phyloP scores from a whole-genome alignment of 345 rosid genomes.

The Gossypium thurberi region DNA sequence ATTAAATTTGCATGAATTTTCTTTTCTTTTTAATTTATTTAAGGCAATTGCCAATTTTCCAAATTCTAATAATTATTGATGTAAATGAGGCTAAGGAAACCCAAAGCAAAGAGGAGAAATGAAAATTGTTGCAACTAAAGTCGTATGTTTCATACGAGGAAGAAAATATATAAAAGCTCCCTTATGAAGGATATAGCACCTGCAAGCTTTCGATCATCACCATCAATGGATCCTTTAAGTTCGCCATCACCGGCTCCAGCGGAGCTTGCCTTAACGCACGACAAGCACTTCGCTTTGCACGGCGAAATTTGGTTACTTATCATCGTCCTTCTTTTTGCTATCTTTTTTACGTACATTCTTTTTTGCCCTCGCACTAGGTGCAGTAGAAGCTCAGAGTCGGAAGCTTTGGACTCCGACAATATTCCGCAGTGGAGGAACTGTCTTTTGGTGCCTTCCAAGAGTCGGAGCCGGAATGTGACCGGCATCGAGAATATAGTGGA shows the following conservation, averaged over 20 bases:
- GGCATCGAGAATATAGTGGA: too few relatives aligned
- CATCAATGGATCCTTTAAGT: not conserved
- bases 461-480: not conserved
- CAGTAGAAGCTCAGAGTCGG: not conserved
- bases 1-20: not conserved
- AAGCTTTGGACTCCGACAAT: not conserved
- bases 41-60: not conserved
- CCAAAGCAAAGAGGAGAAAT: not conserved
- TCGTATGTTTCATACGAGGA: conserved; percentile 6
- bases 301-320: conserved; percentile 1
- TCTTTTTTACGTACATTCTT: conserved; percentile 5
- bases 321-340: not conserved
- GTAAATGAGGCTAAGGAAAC: conserved; percentile 1
- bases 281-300: conserved; percentile 12
- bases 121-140: not conserved
- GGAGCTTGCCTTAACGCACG: not conserved
- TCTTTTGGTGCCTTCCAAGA: not conserved
- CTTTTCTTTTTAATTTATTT: too few relatives aligned
- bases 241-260: not conserved
- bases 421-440: not conserved
- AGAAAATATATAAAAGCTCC: not conserved
- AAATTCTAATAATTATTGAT: not conserved
- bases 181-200: not conserved
- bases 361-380: not conserved
- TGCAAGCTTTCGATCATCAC: not conserved